phyloP scores from a whole-genome alignment of 2,329 filamentous ascomycete species.

The Fusarium sp. region DNA sequence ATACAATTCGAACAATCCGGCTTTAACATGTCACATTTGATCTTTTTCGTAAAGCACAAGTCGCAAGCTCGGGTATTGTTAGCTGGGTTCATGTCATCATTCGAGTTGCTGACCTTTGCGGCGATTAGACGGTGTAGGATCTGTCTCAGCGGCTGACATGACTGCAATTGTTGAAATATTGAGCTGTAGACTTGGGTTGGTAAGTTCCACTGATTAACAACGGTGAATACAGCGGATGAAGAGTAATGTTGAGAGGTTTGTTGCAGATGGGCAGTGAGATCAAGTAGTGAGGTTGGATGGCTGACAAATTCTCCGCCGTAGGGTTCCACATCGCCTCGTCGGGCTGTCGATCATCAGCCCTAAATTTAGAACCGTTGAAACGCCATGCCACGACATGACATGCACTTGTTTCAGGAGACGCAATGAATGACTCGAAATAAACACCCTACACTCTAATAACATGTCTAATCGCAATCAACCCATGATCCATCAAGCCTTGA shows the following conservation, averaged over 20 bases:
- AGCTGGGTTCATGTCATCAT: not conserved
- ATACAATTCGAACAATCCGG: conserved; percentile 55
- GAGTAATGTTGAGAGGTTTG: not conserved
- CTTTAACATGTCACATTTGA: conserved; percentile 56
- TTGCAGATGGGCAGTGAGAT: not conserved
- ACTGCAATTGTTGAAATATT: not conserved
- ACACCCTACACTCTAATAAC: not conserved
- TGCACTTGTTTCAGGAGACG: not conserved
- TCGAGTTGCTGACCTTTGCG: conserved; percentile 30
- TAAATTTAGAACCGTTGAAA: not conserved
- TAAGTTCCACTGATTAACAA: accelerated
- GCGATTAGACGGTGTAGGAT: conserved; percentile 27
- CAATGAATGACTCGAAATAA: not conserved
- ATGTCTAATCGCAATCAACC: not conserved
- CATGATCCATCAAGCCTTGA: not conserved
- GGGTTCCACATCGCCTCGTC: not conserved
- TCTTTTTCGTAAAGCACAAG: conserved; percentile 56
- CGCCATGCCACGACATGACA: not conserved
- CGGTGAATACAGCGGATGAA: accelerated
- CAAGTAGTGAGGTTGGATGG: not conserved
- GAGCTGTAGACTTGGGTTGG: accelerated
- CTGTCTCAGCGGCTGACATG: conserved; percentile 13
- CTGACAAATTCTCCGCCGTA: conserved; percentile 31
- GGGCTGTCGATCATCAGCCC: not conserved
- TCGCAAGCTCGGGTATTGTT: conserved; percentile 48